Percentiles rank a stretch among this genome's conserved stretches.
These are phyloP conservation scores for Zygoascus tannicola DNA, from an alignment of 805 yeast genomes.

Conservation along the genomic window DNA sequence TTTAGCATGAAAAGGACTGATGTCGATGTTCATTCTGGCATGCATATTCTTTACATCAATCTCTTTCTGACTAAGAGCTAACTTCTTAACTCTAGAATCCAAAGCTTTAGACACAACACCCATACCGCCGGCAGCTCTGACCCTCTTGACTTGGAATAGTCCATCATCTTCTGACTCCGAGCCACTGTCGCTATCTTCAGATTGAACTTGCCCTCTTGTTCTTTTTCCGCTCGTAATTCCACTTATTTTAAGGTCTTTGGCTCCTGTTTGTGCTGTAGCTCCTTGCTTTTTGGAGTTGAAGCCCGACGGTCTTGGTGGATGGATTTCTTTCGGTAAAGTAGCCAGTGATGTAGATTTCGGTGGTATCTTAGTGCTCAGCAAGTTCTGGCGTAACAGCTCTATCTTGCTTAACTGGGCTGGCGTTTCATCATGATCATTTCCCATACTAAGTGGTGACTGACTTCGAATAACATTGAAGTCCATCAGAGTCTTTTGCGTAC, in stretches of 20 bases:
- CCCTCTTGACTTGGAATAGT: constrained; percentile 28
- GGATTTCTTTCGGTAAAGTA: constrained; percentile 21
- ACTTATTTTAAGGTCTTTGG: constrained; percentile 18
- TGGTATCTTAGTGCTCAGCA: constrained; percentile 5
- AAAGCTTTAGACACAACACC: not conserved
- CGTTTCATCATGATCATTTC: too few relatives aligned
- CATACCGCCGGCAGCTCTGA: constrained; percentile 19
- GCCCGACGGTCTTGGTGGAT: constrained; percentile 43
- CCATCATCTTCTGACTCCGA: constrained; percentile 34
- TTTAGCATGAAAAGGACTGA: constrained; percentile 61
- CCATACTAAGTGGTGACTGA: too few relatives aligned
- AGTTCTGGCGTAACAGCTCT: constrained; percentile 16
- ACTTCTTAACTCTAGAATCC: not conserved
- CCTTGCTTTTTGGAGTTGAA: constrained; percentile 30
- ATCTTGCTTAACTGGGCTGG: constrained; percentile 8
- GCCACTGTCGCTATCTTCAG: constrained; percentile 31
- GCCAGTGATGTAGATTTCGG: constrained; percentile 3
- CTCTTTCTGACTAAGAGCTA: constrained; percentile 3
- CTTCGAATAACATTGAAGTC: too few relatives aligned
- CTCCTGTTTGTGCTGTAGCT: constrained; percentile 7
- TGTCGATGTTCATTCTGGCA: constrained; percentile 63
- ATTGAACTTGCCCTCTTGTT: not conserved
- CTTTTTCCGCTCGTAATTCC: constrained; percentile 14
- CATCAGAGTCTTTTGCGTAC: too few relatives aligned
- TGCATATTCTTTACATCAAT: constrained; percentile 41